Conservation (phyloP, 495 filamentous ascomycete genomes). For the Lepidopterella palustris region DNA sequence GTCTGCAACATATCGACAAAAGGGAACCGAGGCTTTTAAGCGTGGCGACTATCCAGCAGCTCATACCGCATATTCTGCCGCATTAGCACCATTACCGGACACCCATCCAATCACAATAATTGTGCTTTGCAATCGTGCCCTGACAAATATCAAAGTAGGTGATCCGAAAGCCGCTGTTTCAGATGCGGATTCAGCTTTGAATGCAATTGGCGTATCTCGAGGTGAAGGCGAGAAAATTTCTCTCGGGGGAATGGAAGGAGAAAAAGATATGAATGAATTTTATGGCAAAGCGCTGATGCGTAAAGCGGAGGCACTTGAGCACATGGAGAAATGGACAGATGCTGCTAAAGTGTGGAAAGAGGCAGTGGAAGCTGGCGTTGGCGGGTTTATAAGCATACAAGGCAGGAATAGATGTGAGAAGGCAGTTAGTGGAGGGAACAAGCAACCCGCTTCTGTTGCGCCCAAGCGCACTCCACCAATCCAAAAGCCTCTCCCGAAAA, state of each 20-base stretch:
- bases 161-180: conserved; percentile 76
- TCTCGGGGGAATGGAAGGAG: conserved; percentile 53
- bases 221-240: conserved; percentile 76
- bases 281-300: conserved; percentile 87
- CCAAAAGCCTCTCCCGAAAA: conserved; percentile 18
- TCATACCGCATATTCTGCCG: conserved; percentile 70
- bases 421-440: conserved; percentile 55
- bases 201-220: conserved; percentile 67
- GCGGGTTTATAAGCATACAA: conserved; percentile 72
- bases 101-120: conserved; percentile 81
- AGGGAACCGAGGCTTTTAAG: conserved; percentile 84
- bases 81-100: conserved; percentile 65
- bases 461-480: conserved; percentile 15
- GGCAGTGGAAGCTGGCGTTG: conserved; percentile 76
- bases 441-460: conserved; percentile 30
- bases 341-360: conserved; percentile 72
- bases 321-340: conserved; percentile 88
- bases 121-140: conserved; percentile 83
- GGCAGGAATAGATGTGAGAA: conserved; percentile 89
- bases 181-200: conserved; percentile 76
- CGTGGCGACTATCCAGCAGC: conserved; percentile 85
- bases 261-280: conserved; percentile 85
- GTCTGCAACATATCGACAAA: conserved; percentile 67
- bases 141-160: conserved; percentile 82
- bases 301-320: conserved; percentile 92